Evolutionary conservation across 192 early-diverging fungal genomes (phyloP).

Genomic region (Obelidium mucronatum): DNA sequence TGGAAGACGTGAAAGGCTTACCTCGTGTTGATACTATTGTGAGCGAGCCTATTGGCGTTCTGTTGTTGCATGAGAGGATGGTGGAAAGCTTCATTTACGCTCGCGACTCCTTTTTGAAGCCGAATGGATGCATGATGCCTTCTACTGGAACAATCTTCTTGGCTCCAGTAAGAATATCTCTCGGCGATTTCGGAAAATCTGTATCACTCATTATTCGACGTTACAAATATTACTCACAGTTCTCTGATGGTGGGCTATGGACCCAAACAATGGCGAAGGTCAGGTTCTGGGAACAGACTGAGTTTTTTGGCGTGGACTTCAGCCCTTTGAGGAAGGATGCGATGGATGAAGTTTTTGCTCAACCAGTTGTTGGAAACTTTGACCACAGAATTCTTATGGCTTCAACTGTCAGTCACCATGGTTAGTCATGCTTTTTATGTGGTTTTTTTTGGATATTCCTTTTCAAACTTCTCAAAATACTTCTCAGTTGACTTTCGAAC

Average conservation of each 20-base stretch:
- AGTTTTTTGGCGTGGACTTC: conserved; percentile 95
- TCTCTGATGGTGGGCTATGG: conserved; percentile 75
- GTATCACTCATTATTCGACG: neutral
- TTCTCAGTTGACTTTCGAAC: conserved; percentile 85
- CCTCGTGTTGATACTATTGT: conserved; percentile 94
- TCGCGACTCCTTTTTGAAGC: conserved; percentile 89
- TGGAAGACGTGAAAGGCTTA: conserved; percentile 76
- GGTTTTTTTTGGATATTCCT: neutral
- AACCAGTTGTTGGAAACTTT: conserved; percentile 95
- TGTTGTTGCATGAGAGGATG: conserved; percentile 98
- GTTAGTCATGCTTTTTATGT: conserved; percentile 40
- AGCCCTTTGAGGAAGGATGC: conserved; percentile 83
- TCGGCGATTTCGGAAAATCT: conserved; percentile 62
- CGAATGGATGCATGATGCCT: conserved; percentile 92
- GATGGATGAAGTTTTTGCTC: conserved; percentile 87
- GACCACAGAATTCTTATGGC: conserved; percentile 81
- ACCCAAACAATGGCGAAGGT: conserved; percentile 93
- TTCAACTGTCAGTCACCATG: conserved; percentile 60
- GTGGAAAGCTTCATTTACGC: conserved; percentile 87
- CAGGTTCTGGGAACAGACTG: conserved; percentile 76
- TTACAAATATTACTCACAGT: conserved; percentile 21
- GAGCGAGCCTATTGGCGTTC: conserved; percentile 96
- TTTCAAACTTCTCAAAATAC: neutral
- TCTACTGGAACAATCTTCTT: conserved; percentile 88
- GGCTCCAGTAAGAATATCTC: conserved; percentile 67